Evolutionary conservation across 2,329 filamentous ascomycete species (phyloP).

Genomic region (Penicillium verrucosum): DNA sequence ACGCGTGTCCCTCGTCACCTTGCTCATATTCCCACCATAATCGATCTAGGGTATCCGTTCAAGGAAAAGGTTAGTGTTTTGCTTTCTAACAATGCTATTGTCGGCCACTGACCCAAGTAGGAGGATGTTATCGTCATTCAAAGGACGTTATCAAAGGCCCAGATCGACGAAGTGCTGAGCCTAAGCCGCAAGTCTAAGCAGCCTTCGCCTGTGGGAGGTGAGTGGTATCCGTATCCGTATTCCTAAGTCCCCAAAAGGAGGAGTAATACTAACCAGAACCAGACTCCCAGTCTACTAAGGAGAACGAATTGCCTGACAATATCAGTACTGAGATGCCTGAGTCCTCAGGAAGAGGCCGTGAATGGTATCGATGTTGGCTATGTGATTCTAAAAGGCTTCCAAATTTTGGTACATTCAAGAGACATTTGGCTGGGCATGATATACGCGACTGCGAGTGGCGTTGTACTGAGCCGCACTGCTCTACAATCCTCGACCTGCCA

Average conservation of each 20-base stretch:
- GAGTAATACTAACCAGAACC: not conserved
- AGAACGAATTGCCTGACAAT: not conserved
- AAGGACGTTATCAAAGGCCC: constrained; percentile 81
- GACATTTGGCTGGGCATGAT: not conserved
- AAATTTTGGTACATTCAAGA: not conserved
- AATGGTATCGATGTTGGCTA: not conserved
- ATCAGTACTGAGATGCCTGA: too few relatives aligned
- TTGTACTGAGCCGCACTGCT: not conserved
- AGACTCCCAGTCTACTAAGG: not conserved
- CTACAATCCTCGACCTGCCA: not conserved
- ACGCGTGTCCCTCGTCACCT: constrained; percentile 80
- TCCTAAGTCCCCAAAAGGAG: constrained; percentile 4
- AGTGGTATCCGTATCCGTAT: constrained; percentile 14
- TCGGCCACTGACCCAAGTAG: constrained; percentile 46
- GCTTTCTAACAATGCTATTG: constrained; percentile 20
- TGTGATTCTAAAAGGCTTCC: not conserved
- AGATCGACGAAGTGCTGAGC: constrained; percentile 85
- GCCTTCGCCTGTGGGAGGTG: constrained; percentile 29
- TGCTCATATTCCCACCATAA: constrained; percentile 74
- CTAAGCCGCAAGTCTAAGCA: constrained; percentile 63
- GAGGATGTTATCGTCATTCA: constrained; percentile 77
- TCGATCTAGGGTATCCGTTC: constrained; percentile 81
- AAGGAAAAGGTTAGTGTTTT: constrained; percentile 68
- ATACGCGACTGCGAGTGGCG: not conserved
- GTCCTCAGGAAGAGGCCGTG: too few relatives aligned